Evolutionary conservation across 495 filamentous ascomycete species (phyloP), one percentile per base, ranked within the genome.

Genomic region (Tuber umbilicatum): DNA sequence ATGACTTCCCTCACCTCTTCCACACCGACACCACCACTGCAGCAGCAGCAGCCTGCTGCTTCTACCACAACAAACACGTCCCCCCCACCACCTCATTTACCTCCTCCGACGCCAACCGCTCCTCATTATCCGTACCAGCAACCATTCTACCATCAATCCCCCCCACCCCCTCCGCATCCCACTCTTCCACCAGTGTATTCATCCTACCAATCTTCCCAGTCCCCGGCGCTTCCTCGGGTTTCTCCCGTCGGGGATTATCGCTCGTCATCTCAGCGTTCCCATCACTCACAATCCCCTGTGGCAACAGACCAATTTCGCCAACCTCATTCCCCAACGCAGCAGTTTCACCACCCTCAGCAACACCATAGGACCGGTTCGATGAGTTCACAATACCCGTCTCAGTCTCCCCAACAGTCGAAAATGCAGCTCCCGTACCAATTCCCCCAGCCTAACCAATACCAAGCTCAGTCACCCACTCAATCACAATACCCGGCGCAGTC

Each of bases 1-100:
- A 80, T 79, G 78, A 79, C 77, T 41, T 74, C 70, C 17, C 69
- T 79, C 43, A 79, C 77, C 6, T 78, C 77, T 41, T 41, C 69
- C 38, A 75, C 73, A 60, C 75, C 72, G 60, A 72, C 72, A n/a
- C 40, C 75, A n/a, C 40, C 75, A 39, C 67, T 64, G n/a, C 70
- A 64, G 31, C 74, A 37, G 31, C 75, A 45, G n/a, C 69, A 38
- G 27, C 31, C 75, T 41, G 5, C 68, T 42, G 3, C 69, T 19
- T 64, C 76, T 21, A 37, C 27, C 45, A 77, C 55, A 70, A 72
- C 75, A 69, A 45, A 43, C 69, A 75, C 76, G 7, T 64, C 55
- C 27, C 31, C 76, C 38, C 70, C 76, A 21, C 42, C 76, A 19
- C 39, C 50, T 14, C 70, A 74, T n/a, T 42, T 77, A 23, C 76